Conservation (phyloP, 1,284 basidiomycete genomes). For the Anthracocystis panici-leucophaei region DNA sequence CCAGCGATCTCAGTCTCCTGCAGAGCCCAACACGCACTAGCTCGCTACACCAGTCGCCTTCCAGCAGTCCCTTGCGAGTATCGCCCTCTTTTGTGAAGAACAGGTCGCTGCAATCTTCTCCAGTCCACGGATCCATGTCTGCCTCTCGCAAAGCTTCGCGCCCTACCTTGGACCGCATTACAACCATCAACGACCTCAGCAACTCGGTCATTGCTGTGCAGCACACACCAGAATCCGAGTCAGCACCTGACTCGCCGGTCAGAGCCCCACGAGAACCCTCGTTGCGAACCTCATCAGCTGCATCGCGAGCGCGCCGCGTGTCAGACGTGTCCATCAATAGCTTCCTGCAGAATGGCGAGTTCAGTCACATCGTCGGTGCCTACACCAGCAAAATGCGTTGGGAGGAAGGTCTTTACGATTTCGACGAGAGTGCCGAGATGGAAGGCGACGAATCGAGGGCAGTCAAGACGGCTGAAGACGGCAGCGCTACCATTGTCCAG, state of each 20-base stretch:
- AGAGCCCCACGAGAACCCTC: conserved; percentile 7
- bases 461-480: conserved; percentile 49
- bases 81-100: conserved; percentile 7
- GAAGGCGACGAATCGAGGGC: conserved; percentile 46
- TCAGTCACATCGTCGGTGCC: conserved; percentile 44
- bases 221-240: conserved; percentile 7
- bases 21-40: conserved; percentile 34
- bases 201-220: conserved; percentile 20
- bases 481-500: conserved; percentile 49
- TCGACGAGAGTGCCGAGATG: conserved; percentile 44
- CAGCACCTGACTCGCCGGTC: conserved; percentile 11
- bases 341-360: conserved; percentile 45
- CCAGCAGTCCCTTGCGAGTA: conserved; percentile 15
- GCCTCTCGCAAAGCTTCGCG: conserved; percentile 9
- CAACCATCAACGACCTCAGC: conserved; percentile 24
- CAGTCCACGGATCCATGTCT: background rate
- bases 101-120: conserved; percentile 17
- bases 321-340: conserved; percentile 47
- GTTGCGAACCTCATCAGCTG: conserved; percentile 31
- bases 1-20: conserved; percentile 10
- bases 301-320: conserved; percentile 16
- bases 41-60: conserved; percentile 33
- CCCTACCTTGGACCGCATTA: conserved; percentile 19
- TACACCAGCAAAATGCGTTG: conserved; percentile 40
- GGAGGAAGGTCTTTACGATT: conserved; percentile 51